Percentiles rank a stretch among this genome's conserved stretches.
These are phyloP conservation scores for Penicillium coprophilum DNA, from an alignment of 495 filamentous ascomycete species.

Conservation along the genomic window DNA sequence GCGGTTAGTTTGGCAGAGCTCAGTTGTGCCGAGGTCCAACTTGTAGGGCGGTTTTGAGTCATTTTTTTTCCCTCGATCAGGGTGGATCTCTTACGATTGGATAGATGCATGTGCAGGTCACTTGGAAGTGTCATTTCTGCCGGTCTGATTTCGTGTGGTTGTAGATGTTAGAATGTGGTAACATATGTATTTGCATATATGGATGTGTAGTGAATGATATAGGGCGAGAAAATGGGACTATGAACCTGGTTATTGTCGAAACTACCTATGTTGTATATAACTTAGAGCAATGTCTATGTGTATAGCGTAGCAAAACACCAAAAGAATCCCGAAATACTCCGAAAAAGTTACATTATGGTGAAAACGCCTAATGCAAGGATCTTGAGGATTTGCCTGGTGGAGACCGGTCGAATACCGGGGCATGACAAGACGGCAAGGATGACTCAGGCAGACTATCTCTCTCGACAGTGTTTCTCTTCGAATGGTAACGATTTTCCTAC, in stretches of 20 bases:
- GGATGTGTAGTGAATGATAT: not conserved
- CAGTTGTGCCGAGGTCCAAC: constrained; percentile 30
- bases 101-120: constrained; percentile 2
- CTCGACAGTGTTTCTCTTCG: not conserved
- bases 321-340: not conserved
- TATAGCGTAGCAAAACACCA: not conserved
- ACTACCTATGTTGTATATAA: too few relatives aligned
- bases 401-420: constrained; percentile 33
- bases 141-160: constrained; percentile 18
- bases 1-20: constrained; percentile 10
- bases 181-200: not conserved
- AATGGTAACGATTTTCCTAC: too few relatives aligned
- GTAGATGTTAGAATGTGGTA: not conserved
- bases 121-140: constrained; percentile 6
- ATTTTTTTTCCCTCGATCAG: constrained; percentile 16
- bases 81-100: constrained; percentile 12
- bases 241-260: too few relatives aligned
- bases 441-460: constrained; percentile 17
- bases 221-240: too few relatives aligned
- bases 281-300: not conserved
- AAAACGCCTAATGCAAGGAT: not conserved
- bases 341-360: not conserved
- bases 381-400: constrained; percentile 15
- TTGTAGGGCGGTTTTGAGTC: constrained; percentile 23
- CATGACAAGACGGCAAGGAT: constrained; percentile 27